Evolutionary conservation across 148 eudicot genomes (phyloP), one percentile per base, ranked within the genome.

Genomic region (Drosera capensis): DNA sequence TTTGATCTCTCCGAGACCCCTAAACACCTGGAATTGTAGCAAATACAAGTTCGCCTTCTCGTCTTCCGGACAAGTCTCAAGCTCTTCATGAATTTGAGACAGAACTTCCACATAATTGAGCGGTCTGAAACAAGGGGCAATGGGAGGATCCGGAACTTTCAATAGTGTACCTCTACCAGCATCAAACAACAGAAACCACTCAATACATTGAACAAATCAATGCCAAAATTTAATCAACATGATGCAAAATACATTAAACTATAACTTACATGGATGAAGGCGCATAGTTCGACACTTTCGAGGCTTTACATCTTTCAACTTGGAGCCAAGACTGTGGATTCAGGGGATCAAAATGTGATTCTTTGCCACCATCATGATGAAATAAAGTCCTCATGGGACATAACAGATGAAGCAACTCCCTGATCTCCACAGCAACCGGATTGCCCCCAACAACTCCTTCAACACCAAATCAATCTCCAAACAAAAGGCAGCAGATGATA

Each of bases 81-180:
- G 73, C 35, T 90, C 88, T 59, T 90, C 93, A 36, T 90, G 95
- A 53, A 84, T 75, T 73, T 76, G 86, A 49, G 99, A 86, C 72
- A 90, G 70, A 29, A 84, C 78, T 71, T 84, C 79, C 38, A 90
- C 99, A 72, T 80, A 90, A 72, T 90, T 86, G 45, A 75, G 74
- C 37, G 99, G 95, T 63, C 81, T 90, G 62, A 75, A 85, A 41
- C 72, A 76, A 20, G 88, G 82, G 47, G 78, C 71, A 68, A 90
- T 61, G 40, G 59, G 65, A 35, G 97, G 97, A 45, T 90, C 93
- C 1, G 87, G 82, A 30, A 84, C 95, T 78, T 84, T 90, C 68
- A 80, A 52, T 40, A 90, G 71, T 50, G 97, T 77, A 60, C 85
- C 97, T 68, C 97, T 90, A 70, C 84, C 28, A 46, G 30, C 13